These are phyloP conservation scores for Magnaporthiopsis incrustans DNA, from an alignment of 2,329 filamentous ascomycete species.

Conservation along the genomic window DNA sequence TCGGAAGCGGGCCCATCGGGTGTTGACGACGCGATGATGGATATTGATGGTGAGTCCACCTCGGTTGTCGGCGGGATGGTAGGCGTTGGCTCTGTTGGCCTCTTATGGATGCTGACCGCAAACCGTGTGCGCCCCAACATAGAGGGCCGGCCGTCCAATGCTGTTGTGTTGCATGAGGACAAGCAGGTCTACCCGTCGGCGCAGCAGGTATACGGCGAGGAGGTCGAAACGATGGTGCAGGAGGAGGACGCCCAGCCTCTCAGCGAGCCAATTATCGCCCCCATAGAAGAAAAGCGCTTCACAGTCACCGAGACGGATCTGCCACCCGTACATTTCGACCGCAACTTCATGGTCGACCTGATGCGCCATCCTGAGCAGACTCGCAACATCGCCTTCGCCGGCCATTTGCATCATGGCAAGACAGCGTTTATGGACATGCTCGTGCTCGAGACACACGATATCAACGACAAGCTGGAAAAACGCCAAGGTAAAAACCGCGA, in stretches of 20 bases:
- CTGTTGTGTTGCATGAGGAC: constrained; percentile 96
- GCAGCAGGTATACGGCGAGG: constrained; percentile 85
- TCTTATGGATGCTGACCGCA: background rate
- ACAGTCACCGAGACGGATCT: constrained; percentile 86
- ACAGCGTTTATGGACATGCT: constrained; percentile 98
- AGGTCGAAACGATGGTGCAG: constrained; percentile 92
- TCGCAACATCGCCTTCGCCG: constrained; percentile 84
- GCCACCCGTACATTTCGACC: constrained; percentile 78
- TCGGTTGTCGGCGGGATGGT: background rate
- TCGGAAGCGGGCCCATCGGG: constrained; percentile 54
- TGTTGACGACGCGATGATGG: constrained; percentile 81
- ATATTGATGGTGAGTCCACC: constrained; percentile 62
- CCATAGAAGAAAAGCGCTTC: constrained; percentile 92
- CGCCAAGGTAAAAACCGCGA: constrained; percentile 74
- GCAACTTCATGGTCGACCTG: constrained; percentile 88
- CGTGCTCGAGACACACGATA: constrained; percentile 88
- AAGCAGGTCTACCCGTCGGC: constrained; percentile 99
- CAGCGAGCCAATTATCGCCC: constrained; percentile 86
- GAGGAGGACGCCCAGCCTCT: constrained; percentile 95
- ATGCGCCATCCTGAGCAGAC: constrained; percentile 96
- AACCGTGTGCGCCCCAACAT: constrained; percentile 15
- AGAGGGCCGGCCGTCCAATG: constrained; percentile 86
- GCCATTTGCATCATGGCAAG: constrained; percentile 95
- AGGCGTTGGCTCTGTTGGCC: too few relatives aligned
- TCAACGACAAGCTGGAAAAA: constrained; percentile 69